A percentile compares a stretch with the other conserved stretches of the same genome.
Conservation (phyloP, 176 grass and related monocot genomes). For the barley (Hordeum vulgare) region DNA sequence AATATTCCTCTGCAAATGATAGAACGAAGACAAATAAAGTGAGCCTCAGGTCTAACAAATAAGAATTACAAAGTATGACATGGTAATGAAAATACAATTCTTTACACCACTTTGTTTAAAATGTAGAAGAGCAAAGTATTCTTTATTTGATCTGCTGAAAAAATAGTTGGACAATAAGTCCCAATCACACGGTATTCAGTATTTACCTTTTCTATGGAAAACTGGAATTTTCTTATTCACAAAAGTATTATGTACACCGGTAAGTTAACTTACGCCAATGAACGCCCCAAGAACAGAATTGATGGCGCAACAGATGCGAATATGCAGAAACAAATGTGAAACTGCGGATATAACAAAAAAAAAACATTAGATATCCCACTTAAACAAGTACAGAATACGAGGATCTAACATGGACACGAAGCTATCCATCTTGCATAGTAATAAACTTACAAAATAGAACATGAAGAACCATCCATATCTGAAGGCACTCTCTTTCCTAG, state of each 20-base stretch:
- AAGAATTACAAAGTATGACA: neutral
- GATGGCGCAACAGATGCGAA: conserved; percentile 43
- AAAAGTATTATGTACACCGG: neutral
- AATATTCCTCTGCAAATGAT: conserved; percentile 47
- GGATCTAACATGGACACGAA: neutral
- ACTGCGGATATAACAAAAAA: conserved; percentile 28
- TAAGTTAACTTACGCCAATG: conserved; percentile 49
- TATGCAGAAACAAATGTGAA: conserved; percentile 57
- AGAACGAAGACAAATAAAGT: neutral
- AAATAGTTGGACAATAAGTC: neutral
- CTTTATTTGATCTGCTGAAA: neutral
- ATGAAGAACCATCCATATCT: conserved; percentile 94
- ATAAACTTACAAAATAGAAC: conserved; percentile 69
- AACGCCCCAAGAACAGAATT: conserved; percentile 41
- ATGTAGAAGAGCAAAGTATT: neutral
- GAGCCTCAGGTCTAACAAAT: neutral
- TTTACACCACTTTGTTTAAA: neutral
- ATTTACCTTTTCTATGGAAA: neutral
- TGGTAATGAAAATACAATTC: neutral
- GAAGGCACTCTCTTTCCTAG: conserved; percentile 77
- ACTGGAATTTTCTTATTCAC: neutral
- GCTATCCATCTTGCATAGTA: neutral
- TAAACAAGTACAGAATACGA: neutral
- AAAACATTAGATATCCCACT: neutral
- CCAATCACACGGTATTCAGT: neutral